Evolutionary conservation across 2,329 filamentous ascomycete species (phyloP), one percentile per base, ranked within the genome.

Genomic region (Exophiala sideris): DNA sequence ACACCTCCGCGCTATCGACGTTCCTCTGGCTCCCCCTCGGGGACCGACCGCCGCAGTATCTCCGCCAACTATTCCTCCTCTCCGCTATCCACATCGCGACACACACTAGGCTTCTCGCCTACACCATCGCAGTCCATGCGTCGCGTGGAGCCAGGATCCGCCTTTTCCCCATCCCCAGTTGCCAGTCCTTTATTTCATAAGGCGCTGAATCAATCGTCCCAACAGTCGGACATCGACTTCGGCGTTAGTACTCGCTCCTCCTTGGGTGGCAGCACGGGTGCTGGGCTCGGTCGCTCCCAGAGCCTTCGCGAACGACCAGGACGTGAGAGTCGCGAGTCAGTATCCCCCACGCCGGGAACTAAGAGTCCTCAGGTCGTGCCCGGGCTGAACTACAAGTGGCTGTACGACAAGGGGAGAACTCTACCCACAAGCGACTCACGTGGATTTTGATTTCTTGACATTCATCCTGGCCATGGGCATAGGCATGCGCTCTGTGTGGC

Each of bases 341-440:
- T 7, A 18, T 60, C 56, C 24, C 57, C 60, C 12, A 56, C 55
- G 24, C 54, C 58, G 18, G 49, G 45, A 40, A 48, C 51, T 16
- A 70, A 73, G 34, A 48, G 68, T 80, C 35, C 90, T 87, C 73
- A 81, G 84, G 52, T 85, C 86, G 39, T 91, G 83, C 61, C 83
- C 48, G 84, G 85, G 0, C 67, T 96, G 67, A 96, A 92, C 71
- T 96, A 85, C 74, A 95, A 94, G 74, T 97, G 92, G 92, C 72
- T 96, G 56, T 97, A 96, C 67, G 90, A 96, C 71, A 89, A 85
- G 72, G 87, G 88, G 64, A 76, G 84, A 68, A 62, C 51, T 29
- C 16, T 63, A n/a, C 54, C 55, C 5, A 58, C 55, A 42, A 60
- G 51, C 44, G 61, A 61, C 9, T 58, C 54, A 16, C 54, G 54